Conservation (phyloP, 73 alveolate species). For the Urostyla sp. region DNA sequence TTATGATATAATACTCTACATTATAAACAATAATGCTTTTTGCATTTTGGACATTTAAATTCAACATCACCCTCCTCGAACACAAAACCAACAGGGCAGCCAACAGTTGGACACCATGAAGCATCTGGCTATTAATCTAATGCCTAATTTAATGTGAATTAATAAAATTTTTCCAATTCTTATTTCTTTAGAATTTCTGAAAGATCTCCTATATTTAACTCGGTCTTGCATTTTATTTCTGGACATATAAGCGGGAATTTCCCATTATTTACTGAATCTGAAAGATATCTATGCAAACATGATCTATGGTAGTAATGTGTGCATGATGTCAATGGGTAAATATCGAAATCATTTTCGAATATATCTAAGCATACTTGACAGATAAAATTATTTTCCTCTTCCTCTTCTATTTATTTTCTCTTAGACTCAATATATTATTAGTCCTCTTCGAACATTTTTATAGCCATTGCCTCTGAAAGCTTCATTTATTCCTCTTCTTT, state of each 20-base stretch:
- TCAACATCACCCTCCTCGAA: slow-evolving; percentile 63
- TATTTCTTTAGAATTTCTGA: slow-evolving; percentile 53
- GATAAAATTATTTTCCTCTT: background rate
- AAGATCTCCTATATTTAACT: slow-evolving; percentile 55
- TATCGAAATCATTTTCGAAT: slow-evolving; percentile 57
- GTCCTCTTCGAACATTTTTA: too few species aligned
- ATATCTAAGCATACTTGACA: slow-evolving; percentile 72
- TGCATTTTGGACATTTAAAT: slow-evolving; percentile 70
- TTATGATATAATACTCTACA: slow-evolving; percentile 74
- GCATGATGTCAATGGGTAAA: slow-evolving; percentile 61
- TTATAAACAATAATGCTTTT: slow-evolving; percentile 72
- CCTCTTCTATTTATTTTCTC: slow-evolving; percentile 1
- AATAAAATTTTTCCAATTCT: slow-evolving; percentile 35
- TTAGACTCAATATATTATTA: too few species aligned
- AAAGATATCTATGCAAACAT: slow-evolving; percentile 65
- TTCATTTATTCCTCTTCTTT: too few species aligned
- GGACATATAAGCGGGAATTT: slow-evolving; percentile 71
- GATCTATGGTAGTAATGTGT: slow-evolving; percentile 69
- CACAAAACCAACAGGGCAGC: slow-evolving; percentile 73
- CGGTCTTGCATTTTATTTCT: slow-evolving; percentile 53
- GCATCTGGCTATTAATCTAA: slow-evolving; percentile 70
- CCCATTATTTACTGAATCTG: slow-evolving; percentile 56
- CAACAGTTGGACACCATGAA: slow-evolving; percentile 89
- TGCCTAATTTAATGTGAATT: slow-evolving; percentile 35
- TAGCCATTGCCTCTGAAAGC: too few species aligned